Conservation (phyloP, 495 filamentous ascomycete genomes). For the Penicillium paxilli region DNA sequence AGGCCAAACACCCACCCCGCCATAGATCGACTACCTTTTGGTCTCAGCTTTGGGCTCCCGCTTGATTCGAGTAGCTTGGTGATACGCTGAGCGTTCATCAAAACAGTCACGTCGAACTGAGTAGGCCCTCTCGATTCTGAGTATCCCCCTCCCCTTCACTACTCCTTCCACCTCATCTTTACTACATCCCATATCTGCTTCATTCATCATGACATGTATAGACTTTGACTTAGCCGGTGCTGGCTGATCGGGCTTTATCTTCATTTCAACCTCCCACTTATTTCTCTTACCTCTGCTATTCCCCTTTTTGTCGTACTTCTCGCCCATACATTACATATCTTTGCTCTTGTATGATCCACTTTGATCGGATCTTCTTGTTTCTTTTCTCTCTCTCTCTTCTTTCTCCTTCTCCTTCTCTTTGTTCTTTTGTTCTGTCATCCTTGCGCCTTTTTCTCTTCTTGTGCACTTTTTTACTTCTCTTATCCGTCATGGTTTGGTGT, state of each 20-base stretch:
- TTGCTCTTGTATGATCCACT: background rate
- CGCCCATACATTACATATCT: slow-evolving; percentile 29
- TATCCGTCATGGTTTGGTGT: slow-evolving; percentile 26
- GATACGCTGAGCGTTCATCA: background rate
- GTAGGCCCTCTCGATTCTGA: background rate
- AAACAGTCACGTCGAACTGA: background rate
- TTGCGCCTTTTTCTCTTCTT: background rate
- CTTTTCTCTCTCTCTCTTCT: slow-evolving; percentile 3
- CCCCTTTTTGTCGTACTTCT: slow-evolving; percentile 14
- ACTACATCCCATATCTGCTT: slow-evolving; percentile 5
- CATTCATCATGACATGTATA: slow-evolving; percentile 30
- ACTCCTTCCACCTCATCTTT: background rate
- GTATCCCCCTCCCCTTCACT: background rate
- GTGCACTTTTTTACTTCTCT: slow-evolving; percentile 1
- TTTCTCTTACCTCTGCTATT: slow-evolving; percentile 13
- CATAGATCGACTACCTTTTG: slow-evolving; percentile 18
- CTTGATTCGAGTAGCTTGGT: background rate
- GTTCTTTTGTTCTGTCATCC: too few relatives aligned
- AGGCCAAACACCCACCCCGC: slow-evolving; percentile 45
- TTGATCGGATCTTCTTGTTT: background rate
- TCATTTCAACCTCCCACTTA: background rate
- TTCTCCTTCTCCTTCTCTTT: background rate
- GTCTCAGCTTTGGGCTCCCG: background rate
- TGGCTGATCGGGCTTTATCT: slow-evolving; percentile 15
- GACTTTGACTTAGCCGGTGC: slow-evolving; percentile 23